A percentile compares a stretch with the other conserved stretches of the same genome.
These are phyloP conservation scores for Artemisia tridentata DNA, from an alignment of 129 eudicot species.

Conservation along the genomic window DNA sequence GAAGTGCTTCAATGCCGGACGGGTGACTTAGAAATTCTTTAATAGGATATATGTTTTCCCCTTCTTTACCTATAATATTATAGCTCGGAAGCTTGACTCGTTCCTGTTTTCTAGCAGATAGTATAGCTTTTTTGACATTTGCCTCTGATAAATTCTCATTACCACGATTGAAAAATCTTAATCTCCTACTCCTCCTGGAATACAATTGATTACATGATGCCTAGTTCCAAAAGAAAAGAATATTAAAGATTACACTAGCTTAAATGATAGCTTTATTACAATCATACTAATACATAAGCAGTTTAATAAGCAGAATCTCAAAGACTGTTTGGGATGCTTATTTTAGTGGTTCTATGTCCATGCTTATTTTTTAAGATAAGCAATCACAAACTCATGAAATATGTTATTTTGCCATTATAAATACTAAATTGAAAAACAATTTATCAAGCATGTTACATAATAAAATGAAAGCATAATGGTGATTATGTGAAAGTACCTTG, in stretches of 20 bases:
- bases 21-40: slow-evolving; percentile 75
- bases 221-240: slow-evolving; percentile 26
- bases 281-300: background rate
- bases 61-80: slow-evolving; percentile 27
- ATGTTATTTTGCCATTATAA: too few relatives aligned
- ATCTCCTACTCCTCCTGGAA: slow-evolving; percentile 51
- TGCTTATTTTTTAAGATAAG: background rate
- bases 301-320: too few relatives aligned
- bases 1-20: slow-evolving; percentile 72
- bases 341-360: background rate
- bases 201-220: slow-evolving; percentile 19
- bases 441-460: background rate
- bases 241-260: slow-evolving; percentile 8
- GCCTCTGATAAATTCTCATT: slow-evolving; percentile 40
- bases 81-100: slow-evolving; percentile 57
- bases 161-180: slow-evolving; percentile 35
- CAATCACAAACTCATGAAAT: background rate
- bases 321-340: too few relatives aligned
- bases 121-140: slow-evolving; percentile 57
- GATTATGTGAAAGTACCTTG: slow-evolving; percentile 21
- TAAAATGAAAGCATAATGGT: background rate
- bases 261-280: slow-evolving; percentile 1
- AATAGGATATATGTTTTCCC: slow-evolving; percentile 37
- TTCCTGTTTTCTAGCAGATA: slow-evolving; percentile 71
- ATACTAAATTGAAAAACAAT: background rate